Evolutionary conservation across 2,329 filamentous ascomycete species (phyloP), one percentile per base, ranked within the genome.

Genomic region (Penicillium sp.): DNA sequence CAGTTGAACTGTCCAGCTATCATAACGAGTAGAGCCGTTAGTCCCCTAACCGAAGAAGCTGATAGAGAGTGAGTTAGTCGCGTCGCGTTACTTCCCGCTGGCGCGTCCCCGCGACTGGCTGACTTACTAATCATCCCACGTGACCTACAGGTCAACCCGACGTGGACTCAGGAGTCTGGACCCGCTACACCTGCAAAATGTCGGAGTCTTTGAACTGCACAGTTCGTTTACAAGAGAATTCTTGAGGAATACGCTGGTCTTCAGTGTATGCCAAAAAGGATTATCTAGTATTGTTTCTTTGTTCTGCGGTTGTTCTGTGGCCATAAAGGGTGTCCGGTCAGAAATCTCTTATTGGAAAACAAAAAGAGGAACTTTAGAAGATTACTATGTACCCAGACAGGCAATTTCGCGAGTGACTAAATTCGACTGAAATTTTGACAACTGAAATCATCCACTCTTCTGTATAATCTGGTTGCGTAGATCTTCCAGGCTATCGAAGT

Each of bases 401-500:
- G 22, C 7, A 25, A 7, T 25, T 25, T 6, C 8, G 22, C 22
- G 22, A 25, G 5, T 25, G 22, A 25, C 22, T 25, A 25, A 7
- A 25, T 25, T 25, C 22, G 22, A 25, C 5, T 25, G 22, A 25
- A 6, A 25, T 25, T 7, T 7, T 25, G 22, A 25, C 22, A 25
- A 4, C 22, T 25, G 22, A 25, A 25, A 3, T 25, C 22, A 25
- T 25, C 22, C 29, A 31, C 13, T 31, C n/a, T 1, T 13, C 13
- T 31, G 13, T 3, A 22, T 30, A 19, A 61, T 48, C 33, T 35
- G 39, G 27, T 34, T 47, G 16, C 63, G 58, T 12, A 59, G 25
- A 2, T 25, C 49, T 41, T 62, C 51, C 30, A 66, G 49, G 12
- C 50, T 57, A 46, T 64, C 59, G 41, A 71, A 70, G 46, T 66